Evolutionary conservation across 495 filamentous ascomycete genomes (phyloP).

Genomic region (Glarea lozoyensis): DNA sequence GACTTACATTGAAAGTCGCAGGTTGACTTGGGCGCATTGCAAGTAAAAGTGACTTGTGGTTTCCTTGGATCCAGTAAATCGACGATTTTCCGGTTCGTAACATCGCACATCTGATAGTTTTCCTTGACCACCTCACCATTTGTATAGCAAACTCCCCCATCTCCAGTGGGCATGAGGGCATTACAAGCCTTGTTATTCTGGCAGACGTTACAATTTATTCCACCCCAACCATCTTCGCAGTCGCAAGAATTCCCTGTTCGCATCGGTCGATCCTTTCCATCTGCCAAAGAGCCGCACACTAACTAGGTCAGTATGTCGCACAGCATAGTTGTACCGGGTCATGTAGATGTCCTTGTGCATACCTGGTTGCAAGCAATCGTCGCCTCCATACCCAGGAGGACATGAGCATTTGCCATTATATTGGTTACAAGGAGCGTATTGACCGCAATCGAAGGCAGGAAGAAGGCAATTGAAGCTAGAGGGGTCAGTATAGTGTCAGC

Average conservation of each 20-base stretch:
- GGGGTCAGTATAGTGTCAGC: slow-evolving; percentile 1
- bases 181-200: slow-evolving; percentile 72
- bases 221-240: slow-evolving; percentile 92
- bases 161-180: slow-evolving; percentile 67
- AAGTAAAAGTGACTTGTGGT: slow-evolving; percentile 91
- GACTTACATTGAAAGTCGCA: slow-evolving; percentile 89
- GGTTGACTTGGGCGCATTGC: slow-evolving; percentile 57
- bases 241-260: slow-evolving; percentile 62
- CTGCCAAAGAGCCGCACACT: slow-evolving; percentile 80
- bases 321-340: not conserved
- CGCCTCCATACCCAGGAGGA: slow-evolving; percentile 83
- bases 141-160: slow-evolving; percentile 83
- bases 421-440: slow-evolving; percentile 77
- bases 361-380: slow-evolving; percentile 80
- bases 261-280: slow-evolving; percentile 63
- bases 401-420: slow-evolving; percentile 88
- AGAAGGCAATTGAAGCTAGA: slow-evolving; percentile 93
- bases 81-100: slow-evolving; percentile 87
- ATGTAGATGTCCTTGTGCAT: slow-evolving; percentile 18
- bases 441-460: slow-evolving; percentile 79
- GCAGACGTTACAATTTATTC: slow-evolving; percentile 98
- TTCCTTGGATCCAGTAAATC: slow-evolving; percentile 73
- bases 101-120: slow-evolving; percentile 96
- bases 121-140: slow-evolving; percentile 83
- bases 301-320: slow-evolving; percentile 15